Base-by-base conservation (phyloP, 2,329 filamentous ascomycete genomes). In the Knoxdaviesia capensis region DNA sequence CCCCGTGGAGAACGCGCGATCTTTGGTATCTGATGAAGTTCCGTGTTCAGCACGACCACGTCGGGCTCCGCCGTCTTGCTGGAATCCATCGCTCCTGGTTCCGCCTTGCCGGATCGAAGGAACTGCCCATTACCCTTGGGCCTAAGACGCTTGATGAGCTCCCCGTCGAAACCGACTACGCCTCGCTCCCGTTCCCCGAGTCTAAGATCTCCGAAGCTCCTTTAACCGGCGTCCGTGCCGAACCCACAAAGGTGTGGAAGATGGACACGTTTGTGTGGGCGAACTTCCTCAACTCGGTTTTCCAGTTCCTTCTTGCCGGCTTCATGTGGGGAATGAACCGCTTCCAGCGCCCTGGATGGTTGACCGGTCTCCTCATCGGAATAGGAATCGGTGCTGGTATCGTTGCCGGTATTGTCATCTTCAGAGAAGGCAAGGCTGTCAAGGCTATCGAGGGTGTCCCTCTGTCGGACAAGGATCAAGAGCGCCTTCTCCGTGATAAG, bases 281-380 rank as follows among this genome's bases (percentile, higher is more conserved):
- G 50, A 86, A 85, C 59, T 68, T 85, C 3, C 67, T 65, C 61
- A 92, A 93, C 53, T 90, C 84, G 0, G 68, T 87, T 43, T 67
- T 90, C 38, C 86, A 93, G 56, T 68, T 68, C 35, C 67, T 74
- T 11, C 66, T 93, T 2, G 80, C 75, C 6, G 77, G 71, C 3
- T 80, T 85, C 59, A 92, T 93, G 85, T 92, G 82, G 81, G 76
- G 72, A 2, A 64, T 81, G 58, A 80, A 83, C 53, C 65, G 81
- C 28, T 77, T 76, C 51, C 60, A 79, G 28, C 66, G 85, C n/a
- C 83, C 85, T 0, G 70, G 71, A 28, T 92, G 83, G 83, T 71
- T 76, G 7, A 87, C 82, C 0, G 85, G 83, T 1, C 58, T 86
- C 0, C 84, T 90, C 52, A 79, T 93, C 11, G 80, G 71, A 3